Conservation (phyloP, 129 eudicot genomes). For the Daucus carota region DNA sequence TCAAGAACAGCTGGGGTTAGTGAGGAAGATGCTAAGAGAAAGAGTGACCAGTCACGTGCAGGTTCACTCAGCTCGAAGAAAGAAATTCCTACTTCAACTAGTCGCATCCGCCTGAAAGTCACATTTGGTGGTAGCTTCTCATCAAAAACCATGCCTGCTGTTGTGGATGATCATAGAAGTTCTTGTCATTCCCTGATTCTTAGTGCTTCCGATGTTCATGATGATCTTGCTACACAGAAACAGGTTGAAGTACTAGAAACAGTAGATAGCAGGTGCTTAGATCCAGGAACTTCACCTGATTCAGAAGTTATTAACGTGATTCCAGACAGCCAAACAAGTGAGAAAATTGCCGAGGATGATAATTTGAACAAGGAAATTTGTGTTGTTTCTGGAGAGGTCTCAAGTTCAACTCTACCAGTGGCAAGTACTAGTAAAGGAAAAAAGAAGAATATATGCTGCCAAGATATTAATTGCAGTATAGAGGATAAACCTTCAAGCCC, state of each 20-base stretch:
- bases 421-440: conserved; percentile 22
- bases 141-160: not conserved
- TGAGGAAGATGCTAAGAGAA: conserved; percentile 22
- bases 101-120: conserved; percentile 56
- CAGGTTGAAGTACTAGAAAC: conserved; percentile 23
- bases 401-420: conserved; percentile 13
- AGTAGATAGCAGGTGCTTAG: conserved; percentile 38
- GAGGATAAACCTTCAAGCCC: conserved; percentile 11
- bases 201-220: not conserved
- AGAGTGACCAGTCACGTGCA: conserved; percentile 18
- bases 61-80: conserved; percentile 21
- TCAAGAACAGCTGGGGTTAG: conserved; percentile 16
- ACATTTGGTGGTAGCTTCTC: conserved; percentile 30
- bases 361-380: conserved; percentile 19
- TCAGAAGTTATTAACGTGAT: conserved; percentile 76
- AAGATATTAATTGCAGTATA: not conserved
- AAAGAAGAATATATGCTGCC: not conserved
- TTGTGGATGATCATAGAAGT: conserved; percentile 26
- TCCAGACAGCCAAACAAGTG: conserved; percentile 41
- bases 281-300: conserved; percentile 89
- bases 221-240: conserved; percentile 11
- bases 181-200: conserved; percentile 10
- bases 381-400: conserved; percentile 21
- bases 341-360: conserved; percentile 25
- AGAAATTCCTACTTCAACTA: conserved; percentile 29